Percentiles rank a stretch among this genome's conserved stretches.
These are phyloP conservation scores for Rhodotorula sp. DNA, from an alignment of 1,284 basidiomycete genomes.

Conservation along the genomic window DNA sequence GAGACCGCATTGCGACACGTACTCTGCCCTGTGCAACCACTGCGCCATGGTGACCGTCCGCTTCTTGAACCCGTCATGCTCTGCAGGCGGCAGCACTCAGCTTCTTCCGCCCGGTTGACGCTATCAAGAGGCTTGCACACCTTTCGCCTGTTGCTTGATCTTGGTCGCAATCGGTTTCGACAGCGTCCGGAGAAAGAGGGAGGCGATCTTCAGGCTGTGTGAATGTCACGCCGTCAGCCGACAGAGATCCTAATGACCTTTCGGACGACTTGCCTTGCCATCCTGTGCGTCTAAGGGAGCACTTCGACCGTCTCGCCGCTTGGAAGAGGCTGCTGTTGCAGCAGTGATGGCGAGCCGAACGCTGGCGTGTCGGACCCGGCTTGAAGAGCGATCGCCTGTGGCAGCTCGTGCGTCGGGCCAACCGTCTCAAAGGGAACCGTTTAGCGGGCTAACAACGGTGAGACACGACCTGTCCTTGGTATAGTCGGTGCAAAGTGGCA, in stretches of 20 bases:
- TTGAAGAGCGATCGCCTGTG: too few species aligned
- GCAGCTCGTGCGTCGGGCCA: too few species aligned
- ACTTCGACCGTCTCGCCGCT: background rate
- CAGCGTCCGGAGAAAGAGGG: slow-evolving; percentile 39
- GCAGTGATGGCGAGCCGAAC: background rate
- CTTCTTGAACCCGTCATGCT: slow-evolving; percentile 9
- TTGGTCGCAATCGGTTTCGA: slow-evolving; percentile 43
- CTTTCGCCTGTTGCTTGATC: slow-evolving; percentile 42
- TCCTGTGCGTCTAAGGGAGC: background rate
- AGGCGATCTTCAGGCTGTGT: slow-evolving; percentile 29
- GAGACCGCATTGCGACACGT: background rate
- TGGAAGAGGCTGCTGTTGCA: background rate
- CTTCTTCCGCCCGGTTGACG: background rate
- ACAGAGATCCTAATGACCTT: too few species aligned
- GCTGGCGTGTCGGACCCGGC: too few species aligned
- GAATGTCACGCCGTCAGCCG: background rate
- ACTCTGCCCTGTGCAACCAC: slow-evolving; percentile 28
- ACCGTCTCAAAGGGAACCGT: too few species aligned
- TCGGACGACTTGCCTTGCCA: slow-evolving; percentile 3
- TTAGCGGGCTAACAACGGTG: too few species aligned
- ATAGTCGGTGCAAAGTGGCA: too few species aligned
- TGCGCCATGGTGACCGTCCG: slow-evolving; percentile 25
- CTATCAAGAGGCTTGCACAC: slow-evolving; percentile 20
- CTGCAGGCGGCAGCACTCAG: background rate
- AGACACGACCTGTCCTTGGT: too few species aligned